Percentiles rank a stretch among this genome's conserved stretches.
Evolutionary conservation across 805 yeast genomes (phyloP).

Genomic region (Candida coleopterorum): DNA sequence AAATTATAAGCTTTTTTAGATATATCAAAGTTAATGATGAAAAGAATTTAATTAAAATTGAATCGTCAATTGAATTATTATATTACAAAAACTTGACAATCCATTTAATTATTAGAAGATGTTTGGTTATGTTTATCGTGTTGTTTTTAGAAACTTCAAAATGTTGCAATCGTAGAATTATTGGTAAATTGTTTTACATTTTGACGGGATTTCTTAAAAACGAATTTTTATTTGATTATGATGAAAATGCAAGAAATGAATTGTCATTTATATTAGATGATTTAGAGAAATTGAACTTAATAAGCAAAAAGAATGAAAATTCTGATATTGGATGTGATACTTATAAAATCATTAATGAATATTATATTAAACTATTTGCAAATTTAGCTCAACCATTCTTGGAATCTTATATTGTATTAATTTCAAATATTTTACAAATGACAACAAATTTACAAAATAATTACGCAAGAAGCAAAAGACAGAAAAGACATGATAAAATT

Average conservation of each 20-base stretch:
- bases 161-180: conserved; percentile 10
- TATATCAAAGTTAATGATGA: conserved; percentile 19
- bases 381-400: conserved; percentile 31
- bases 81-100: conserved; percentile 56
- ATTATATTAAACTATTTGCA: conserved; percentile 20
- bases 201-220: conserved; percentile 36
- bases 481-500: conserved; percentile 5
- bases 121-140: conserved; percentile 40
- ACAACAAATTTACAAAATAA: conserved; percentile 6
- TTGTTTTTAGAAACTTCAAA: conserved; percentile 8
- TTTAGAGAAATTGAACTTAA: conserved; percentile 12
- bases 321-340: conserved; percentile 12
- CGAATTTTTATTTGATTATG: conserved; percentile 40
- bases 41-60: conserved; percentile 25
- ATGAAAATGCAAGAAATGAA: conserved; percentile 26
- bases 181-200: conserved; percentile 27
- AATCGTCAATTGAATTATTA: conserved; percentile 50
- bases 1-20: conserved; percentile 25
- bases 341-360: conserved; percentile 18
- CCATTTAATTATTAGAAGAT: conserved; percentile 49
- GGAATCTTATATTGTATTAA: conserved; percentile 21
- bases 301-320: conserved; percentile 10
- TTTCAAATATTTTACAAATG: conserved; percentile 8
- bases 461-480: conserved; percentile 8
- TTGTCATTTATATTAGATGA: conserved; percentile 25